phyloP scores from a whole-genome alignment of 1,139 yeast species.

The Pichia sp. region DNA sequence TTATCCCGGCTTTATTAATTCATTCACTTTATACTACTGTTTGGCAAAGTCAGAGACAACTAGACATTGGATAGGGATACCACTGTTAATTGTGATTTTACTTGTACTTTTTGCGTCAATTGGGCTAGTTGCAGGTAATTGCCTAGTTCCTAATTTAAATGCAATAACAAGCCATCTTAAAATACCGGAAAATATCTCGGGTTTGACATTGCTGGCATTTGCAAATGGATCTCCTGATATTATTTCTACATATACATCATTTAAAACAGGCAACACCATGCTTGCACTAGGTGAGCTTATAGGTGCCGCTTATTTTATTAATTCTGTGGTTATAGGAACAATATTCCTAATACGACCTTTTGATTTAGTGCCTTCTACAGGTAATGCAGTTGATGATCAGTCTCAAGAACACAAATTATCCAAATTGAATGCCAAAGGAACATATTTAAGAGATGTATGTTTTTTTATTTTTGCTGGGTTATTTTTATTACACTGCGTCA shows the following conservation, averaged over 20 bases:
- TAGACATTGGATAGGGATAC: slow-evolving; percentile 23
- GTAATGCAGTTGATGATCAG: slow-evolving; percentile 6
- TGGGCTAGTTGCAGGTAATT: slow-evolving; percentile 51
- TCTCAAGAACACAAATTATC: slow-evolving; percentile 8
- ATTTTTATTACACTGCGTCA: slow-evolving; percentile 37
- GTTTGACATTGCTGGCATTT: slow-evolving; percentile 51
- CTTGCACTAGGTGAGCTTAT: slow-evolving; percentile 51
- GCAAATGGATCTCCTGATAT: slow-evolving; percentile 61
- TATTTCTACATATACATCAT: slow-evolving; percentile 48
- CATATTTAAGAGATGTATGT: slow-evolving; percentile 48
- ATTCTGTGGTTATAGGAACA: slow-evolving; percentile 47
- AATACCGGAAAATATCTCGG: slow-evolving; percentile 53
- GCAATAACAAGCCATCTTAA: slow-evolving; percentile 41
- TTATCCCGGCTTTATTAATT: slow-evolving; percentile 39
- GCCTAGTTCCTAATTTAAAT: slow-evolving; percentile 49
- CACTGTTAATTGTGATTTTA: slow-evolving; percentile 24
- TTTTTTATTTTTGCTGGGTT: slow-evolving; percentile 46
- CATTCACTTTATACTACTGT: slow-evolving; percentile 40
- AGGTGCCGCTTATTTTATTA: slow-evolving; percentile 52
- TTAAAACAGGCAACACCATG: slow-evolving; percentile 40
- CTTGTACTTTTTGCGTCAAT: slow-evolving; percentile 37
- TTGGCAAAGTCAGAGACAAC: slow-evolving; percentile 15
- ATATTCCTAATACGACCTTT: slow-evolving; percentile 47
- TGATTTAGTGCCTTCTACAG: slow-evolving; percentile 29
- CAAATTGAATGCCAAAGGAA: slow-evolving; percentile 23